phyloP scores from a whole-genome alignment of 2,329 filamentous ascomycete species.

The Ophiostoma ulmi region DNA sequence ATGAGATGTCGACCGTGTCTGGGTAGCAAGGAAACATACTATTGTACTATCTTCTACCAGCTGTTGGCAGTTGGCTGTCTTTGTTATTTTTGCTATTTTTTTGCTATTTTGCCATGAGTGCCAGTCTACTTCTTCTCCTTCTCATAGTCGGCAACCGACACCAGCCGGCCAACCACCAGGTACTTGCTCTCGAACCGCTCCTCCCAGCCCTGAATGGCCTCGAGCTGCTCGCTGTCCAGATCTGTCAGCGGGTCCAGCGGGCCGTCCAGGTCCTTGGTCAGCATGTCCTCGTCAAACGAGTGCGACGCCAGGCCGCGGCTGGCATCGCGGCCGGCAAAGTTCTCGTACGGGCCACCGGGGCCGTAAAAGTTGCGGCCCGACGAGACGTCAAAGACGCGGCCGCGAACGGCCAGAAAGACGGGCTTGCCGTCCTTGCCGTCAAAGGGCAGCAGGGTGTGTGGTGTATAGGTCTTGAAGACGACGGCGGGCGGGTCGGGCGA shows the following conservation, averaged over 20 bases:
- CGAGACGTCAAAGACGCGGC: conserved; percentile 85
- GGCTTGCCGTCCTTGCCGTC: conserved; percentile 69
- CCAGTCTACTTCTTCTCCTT: conserved; percentile 24
- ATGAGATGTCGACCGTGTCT: too few species aligned
- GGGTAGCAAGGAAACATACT: too few species aligned
- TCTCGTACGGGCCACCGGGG: conserved; percentile 88
- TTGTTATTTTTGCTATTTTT: too few species aligned
- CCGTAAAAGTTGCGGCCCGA: conserved; percentile 91
- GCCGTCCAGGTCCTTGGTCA: conserved; percentile 83
- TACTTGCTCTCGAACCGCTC: conserved; percentile 93
- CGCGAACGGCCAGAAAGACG: conserved; percentile 87
- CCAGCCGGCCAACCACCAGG: conserved; percentile 82
- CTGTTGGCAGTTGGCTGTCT: too few species aligned
- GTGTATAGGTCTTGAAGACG: conserved; percentile 67
- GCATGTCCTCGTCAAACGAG: conserved; percentile 91
- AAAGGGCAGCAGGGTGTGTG: conserved; percentile 75
- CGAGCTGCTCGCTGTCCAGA: conserved; percentile 68
- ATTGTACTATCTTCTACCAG: too few species aligned
- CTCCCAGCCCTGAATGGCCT: conserved; percentile 85
- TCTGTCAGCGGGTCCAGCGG: conserved; percentile 73
- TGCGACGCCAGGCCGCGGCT: conserved; percentile 80
- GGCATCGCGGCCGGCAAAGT: conserved; percentile 92
- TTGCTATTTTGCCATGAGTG: too few species aligned
- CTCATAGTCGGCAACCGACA: conserved; percentile 46
- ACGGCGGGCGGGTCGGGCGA: conserved; percentile 52